Base-by-base conservation (phyloP, 2,329 filamentous ascomycete genomes). In the Cladorrhinum sp. region DNA sequence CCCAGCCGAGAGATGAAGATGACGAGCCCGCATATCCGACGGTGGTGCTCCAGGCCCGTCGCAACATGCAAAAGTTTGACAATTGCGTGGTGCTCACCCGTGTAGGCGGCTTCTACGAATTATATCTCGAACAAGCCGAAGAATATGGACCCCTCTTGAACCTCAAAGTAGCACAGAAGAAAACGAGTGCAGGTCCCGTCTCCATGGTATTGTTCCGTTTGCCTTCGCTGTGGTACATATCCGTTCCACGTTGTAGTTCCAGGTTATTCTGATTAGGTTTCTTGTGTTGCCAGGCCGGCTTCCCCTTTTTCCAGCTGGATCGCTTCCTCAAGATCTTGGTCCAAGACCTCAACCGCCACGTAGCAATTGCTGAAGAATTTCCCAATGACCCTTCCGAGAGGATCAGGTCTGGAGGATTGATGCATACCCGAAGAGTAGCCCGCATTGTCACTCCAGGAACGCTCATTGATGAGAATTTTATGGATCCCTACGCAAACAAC, bases 41-140 rank as follows among this genome's bases (percentile, higher is more conserved):
- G n/a, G 90, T 98, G 53, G 79, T 98, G 61, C 85, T 92, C 71
- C 92, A 96, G 73, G 94, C 91, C 26, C 85, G 86, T 60, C 91
- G 87, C 67, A 96, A 96, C 76, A 96, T 98, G 88, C 83, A 86
- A 67, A 92, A 89, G 70, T 97, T 96, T 76, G 85, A 87, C 69
- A 92, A 96, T 69, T 98, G 94, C 75, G 90, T 99, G 42, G 75
- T 99, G 7, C 78, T 99, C 62, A 99, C 95, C 3, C 86, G 94
- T 60, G 92, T 99, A 26, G 95, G 95, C 59, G 89, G 93, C 62
- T 99, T 99, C 76, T 99, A 98, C 75, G 95, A 99, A 83, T 79
- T 99, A 61, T 99, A 99, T 77, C 96, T 98, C 74, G 90, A 96
- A 69, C 93, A 99, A 73, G 95, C 96, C 10, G 90, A 96, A 61